Conservation (phyloP, 1,139 yeast genomes). For the Saccharomyces hybrid region DNA sequence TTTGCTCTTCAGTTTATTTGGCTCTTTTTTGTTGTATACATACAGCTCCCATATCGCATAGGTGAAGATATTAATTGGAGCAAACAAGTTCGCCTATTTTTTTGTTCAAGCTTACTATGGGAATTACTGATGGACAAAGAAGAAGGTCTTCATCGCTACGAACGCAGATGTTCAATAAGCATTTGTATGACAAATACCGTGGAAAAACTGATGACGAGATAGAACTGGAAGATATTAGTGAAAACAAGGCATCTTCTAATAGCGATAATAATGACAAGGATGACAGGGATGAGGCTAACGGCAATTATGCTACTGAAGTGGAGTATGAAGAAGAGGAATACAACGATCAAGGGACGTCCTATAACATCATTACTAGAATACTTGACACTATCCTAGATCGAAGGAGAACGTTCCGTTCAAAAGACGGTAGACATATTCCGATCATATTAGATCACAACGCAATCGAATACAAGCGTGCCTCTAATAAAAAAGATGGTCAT, state of each 20-base stretch:
- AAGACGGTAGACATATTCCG: constrained; percentile 73
- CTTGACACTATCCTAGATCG: constrained; percentile 30
- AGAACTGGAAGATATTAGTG: constrained; percentile 25
- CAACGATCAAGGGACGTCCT: constrained; percentile 10
- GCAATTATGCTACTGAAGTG: constrained; percentile 10
- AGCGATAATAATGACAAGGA: constrained; percentile 6
- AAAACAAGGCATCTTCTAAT: constrained; percentile 10
- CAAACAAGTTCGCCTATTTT: background rate
- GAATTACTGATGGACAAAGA: constrained; percentile 33
- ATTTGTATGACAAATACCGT: constrained; percentile 26
- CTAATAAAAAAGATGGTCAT: constrained; percentile 19
- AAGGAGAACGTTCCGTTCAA: constrained; percentile 35
- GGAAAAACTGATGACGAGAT: constrained; percentile 20
- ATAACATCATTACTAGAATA: constrained; percentile 16
- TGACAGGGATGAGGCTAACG: constrained; percentile 7
- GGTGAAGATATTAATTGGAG: background rate
- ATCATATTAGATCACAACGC: constrained; percentile 38
- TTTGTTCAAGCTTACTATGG: background rate
- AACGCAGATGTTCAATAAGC: constrained; percentile 61
- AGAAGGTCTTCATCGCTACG: constrained; percentile 69
- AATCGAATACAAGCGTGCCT: constrained; percentile 15
- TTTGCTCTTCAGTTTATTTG: background rate
- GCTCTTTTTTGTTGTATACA: background rate
- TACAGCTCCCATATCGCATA: background rate
- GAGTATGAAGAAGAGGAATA: constrained; percentile 12